Evolutionary conservation across 2,329 filamentous ascomycete genomes (phyloP).

Genomic region (Aspergillus ibericus): DNA sequence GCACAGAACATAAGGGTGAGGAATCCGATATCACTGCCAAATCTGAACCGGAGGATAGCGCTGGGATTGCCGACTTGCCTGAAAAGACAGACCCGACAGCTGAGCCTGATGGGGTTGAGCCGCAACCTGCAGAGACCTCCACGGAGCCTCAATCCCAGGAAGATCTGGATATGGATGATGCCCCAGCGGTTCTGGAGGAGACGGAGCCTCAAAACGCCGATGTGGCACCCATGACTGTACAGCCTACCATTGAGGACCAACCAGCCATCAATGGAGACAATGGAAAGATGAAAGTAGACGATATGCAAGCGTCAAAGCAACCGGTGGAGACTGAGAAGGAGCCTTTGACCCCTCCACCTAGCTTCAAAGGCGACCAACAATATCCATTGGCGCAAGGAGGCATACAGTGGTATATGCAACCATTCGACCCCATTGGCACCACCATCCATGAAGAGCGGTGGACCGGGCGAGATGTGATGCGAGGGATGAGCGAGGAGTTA

Average conservation of each 20-base stretch:
- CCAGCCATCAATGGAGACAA: slow-evolving; percentile 27
- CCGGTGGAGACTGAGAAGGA: slow-evolving; percentile 27
- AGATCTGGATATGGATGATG: slow-evolving; percentile 1
- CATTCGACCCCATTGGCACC: slow-evolving; percentile 77
- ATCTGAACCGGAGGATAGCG: slow-evolving; percentile 26
- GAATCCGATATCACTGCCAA: slow-evolving; percentile 24
- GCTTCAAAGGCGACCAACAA: slow-evolving; percentile 43
- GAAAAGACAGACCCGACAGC: slow-evolving; percentile 10
- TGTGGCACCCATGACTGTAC: slow-evolving; percentile 32
- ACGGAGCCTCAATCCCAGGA: slow-evolving; percentile 3
- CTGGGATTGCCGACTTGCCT: slow-evolving; percentile 12
- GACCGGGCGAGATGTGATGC: slow-evolving; percentile 69
- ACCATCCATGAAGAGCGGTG: slow-evolving; percentile 75
- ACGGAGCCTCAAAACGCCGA: slow-evolving; percentile 17
- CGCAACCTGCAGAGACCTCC: slow-evolving; percentile 9
- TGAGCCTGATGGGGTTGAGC: slow-evolving; percentile 17
- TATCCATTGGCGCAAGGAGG: slow-evolving; percentile 68
- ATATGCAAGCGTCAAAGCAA: slow-evolving; percentile 49
- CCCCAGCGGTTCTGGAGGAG: slow-evolving; percentile 12
- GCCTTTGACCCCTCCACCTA: slow-evolving; percentile 43
- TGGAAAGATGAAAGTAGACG: slow-evolving; percentile 26
- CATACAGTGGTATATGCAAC: slow-evolving; percentile 82
- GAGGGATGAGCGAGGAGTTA: slow-evolving; percentile 78
- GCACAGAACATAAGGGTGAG: slow-evolving; percentile 30
- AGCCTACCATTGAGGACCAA: slow-evolving; percentile 33